Percentiles rank a stretch among this genome's conserved stretches.
These are phyloP conservation scores for Aspergillus felis DNA, from an alignment of 2,329 filamentous ascomycete species.

Conservation along the genomic window DNA sequence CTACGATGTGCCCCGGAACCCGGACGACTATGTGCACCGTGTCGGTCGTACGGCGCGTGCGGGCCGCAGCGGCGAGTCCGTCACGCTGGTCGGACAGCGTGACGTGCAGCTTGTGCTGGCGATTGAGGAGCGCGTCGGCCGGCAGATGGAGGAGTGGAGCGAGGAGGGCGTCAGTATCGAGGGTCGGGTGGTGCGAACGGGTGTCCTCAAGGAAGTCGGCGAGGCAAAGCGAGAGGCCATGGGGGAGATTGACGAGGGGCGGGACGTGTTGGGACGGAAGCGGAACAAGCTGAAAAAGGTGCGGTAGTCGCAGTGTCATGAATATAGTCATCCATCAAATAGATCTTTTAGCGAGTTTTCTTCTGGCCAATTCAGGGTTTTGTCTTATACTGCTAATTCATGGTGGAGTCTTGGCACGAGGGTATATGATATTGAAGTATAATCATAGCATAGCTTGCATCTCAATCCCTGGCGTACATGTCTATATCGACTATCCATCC, in stretches of 20 bases:
- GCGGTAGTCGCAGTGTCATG: conserved; percentile 19
- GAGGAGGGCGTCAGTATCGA: conserved; percentile 96
- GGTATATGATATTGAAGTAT: neutral
- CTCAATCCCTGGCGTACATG: neutral
- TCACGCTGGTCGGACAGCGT: conserved; percentile 87
- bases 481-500: neutral
- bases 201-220: conserved; percentile 76
- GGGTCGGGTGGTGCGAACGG: conserved; percentile 77
- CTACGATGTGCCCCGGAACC: conserved; percentile 92
- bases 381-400: neutral
- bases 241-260: conserved; percentile 85
- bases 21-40: conserved; percentile 95
- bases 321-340: neutral
- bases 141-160: conserved; percentile 75
- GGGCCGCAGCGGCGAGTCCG: conserved; percentile 73
- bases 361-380: no score
- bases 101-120: conserved; percentile 88
- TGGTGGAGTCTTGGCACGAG: no score
- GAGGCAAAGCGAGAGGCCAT: conserved; percentile 92
- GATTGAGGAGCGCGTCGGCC: conserved; percentile 76
- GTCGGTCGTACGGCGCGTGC: conserved; percentile 94
- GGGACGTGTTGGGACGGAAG: conserved; percentile 84
- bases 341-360: neutral
- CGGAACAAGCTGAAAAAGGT: conserved; percentile 47
- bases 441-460: neutral